Evolutionary conservation across 2,329 filamentous ascomycete genomes (phyloP).

Genomic region (Mycosphaerella sp.): DNA sequence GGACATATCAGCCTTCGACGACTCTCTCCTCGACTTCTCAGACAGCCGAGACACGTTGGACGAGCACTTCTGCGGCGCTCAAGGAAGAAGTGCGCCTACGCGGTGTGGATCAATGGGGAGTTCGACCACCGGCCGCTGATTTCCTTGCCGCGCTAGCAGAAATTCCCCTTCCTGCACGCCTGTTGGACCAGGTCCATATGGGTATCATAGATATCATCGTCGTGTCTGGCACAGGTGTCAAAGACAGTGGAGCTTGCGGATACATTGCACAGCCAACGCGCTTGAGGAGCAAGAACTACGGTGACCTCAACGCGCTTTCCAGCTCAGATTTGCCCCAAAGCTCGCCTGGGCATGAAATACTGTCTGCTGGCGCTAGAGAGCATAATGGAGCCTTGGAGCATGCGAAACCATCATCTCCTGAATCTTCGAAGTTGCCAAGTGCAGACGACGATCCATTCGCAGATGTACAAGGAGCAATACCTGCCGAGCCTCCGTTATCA

Average conservation of each 20-base stretch:
- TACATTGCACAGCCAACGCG: conserved; percentile 17
- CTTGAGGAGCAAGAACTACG: conserved; percentile 8
- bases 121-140: conserved; percentile 34
- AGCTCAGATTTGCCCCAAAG: not conserved
- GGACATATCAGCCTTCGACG: conserved; percentile 35
- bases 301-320: too few species aligned
- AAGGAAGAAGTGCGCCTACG: conserved; percentile 33
- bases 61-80: conserved; percentile 30
- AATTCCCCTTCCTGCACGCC: conserved; percentile 35
- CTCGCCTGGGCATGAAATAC: not conserved
- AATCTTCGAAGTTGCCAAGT: not conserved
- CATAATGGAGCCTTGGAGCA: too few species aligned
- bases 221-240: conserved; percentile 28
- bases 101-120: conserved; percentile 32
- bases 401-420: not conserved
- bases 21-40: conserved; percentile 7
- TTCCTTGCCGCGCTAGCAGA: conserved; percentile 37
- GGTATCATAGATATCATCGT: conserved; percentile 29
- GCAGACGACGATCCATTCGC: conserved; percentile 4
- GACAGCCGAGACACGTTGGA: conserved; percentile 34
- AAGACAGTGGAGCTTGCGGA: conserved; percentile 20
- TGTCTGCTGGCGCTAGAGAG: too few species aligned
- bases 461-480: not conserved
- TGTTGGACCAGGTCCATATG: conserved; percentile 29
- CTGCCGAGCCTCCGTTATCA: not conserved